These are phyloP conservation scores for Thalia dealbata DNA, from an alignment of 176 grass and related monocot genomes.

Conservation along the genomic window DNA sequence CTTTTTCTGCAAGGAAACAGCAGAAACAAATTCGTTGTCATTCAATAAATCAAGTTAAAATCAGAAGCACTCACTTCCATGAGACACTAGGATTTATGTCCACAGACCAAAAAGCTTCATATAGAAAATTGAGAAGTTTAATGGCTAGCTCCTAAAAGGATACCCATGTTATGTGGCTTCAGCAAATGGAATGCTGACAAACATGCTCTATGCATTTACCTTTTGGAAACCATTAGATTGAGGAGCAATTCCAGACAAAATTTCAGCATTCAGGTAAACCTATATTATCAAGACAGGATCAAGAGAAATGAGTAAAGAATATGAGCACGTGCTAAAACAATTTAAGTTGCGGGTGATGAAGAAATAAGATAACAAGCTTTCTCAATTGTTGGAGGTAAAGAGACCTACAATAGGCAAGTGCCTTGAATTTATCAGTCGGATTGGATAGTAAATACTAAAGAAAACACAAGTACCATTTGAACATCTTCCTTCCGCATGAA, in stretches of 20 bases:
- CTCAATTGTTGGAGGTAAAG: not conserved
- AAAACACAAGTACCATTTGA: slow-evolving; percentile 43
- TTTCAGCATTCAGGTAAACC: slow-evolving; percentile 63
- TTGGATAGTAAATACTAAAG: slow-evolving; percentile 7
- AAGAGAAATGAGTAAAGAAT: slow-evolving; percentile 9
- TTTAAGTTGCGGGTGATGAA: not conserved
- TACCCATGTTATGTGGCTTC: not conserved
- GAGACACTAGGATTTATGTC: not conserved
- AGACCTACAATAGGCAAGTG: too few relatives aligned
- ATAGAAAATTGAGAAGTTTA: too few relatives aligned
- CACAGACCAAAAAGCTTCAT: not conserved
- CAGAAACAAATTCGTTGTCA: not conserved
- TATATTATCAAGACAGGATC: slow-evolving; percentile 10
- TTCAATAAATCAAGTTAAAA: not conserved
- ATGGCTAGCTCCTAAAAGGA: too few relatives aligned
- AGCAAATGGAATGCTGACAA: not conserved
- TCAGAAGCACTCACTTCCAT: not conserved
- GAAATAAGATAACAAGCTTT: not conserved
- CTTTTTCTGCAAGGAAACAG: slow-evolving; percentile 40
- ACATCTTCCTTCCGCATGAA: slow-evolving; percentile 24
- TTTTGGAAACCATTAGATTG: slow-evolving; percentile 34
- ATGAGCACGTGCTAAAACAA: not conserved
- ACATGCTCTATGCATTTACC: slow-evolving; percentile 30
- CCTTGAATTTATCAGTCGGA: not conserved
- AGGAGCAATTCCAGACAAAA: slow-evolving; percentile 35